phyloP scores from a whole-genome alignment of 140 eudicot genomes.

The Anethum foeniculum region DNA sequence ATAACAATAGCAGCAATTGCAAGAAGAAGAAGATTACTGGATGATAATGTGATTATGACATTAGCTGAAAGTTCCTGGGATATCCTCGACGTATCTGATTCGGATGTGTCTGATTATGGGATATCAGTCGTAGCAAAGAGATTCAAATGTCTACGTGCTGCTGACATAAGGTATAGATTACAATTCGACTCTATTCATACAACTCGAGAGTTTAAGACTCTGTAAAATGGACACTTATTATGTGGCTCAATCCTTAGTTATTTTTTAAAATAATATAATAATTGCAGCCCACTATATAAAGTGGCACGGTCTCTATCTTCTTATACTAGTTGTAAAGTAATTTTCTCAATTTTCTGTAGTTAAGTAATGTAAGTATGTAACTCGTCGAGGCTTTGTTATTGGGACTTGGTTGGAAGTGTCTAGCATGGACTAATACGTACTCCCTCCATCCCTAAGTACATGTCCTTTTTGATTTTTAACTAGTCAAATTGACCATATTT shows the following conservation, averaged over 20 bases:
- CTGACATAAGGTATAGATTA: constrained; percentile 60
- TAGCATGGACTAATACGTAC: neutral
- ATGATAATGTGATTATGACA: constrained; percentile 60
- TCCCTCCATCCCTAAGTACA: too few species aligned
- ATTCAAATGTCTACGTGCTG: constrained; percentile 50
- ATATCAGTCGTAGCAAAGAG: constrained; percentile 48
- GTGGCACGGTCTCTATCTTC: neutral
- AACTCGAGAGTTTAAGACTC: neutral
- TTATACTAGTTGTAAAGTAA: neutral
- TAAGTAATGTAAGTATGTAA: neutral
- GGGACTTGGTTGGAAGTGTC: neutral
- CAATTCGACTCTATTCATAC: neutral
- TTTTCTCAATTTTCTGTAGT: neutral
- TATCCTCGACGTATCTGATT: constrained; percentile 71
- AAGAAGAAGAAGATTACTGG: constrained; percentile 77
- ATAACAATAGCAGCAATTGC: constrained; percentile 78
- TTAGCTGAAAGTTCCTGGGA: constrained; percentile 86
- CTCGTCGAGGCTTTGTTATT: neutral
- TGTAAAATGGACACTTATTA: neutral
- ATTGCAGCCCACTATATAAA: neutral
- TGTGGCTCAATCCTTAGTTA: neutral
- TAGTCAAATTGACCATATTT: too few species aligned
- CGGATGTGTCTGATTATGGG: constrained; percentile 79
- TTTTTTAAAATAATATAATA: neutral
- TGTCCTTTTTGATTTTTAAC: too few species aligned